Base-by-base conservation (phyloP, 306 rosid genomes). In the Ammopiptanthus mongolicus region DNA sequence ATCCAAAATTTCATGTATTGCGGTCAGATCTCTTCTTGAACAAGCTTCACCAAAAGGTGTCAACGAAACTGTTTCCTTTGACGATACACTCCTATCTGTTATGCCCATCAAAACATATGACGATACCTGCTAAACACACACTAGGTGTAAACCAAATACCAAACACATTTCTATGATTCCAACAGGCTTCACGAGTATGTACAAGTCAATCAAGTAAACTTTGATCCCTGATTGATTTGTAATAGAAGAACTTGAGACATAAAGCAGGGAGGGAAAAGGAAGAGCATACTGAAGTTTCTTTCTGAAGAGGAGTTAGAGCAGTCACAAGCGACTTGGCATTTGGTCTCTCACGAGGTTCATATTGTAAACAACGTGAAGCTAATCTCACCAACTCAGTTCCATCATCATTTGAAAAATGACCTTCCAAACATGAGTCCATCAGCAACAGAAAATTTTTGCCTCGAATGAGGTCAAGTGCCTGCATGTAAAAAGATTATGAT, bases 11-110 rank as follows among this genome's bases (percentile, higher is more conserved):
- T 96, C 98, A 78, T 89, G 97, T 69, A 96, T 86, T 37, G 97
- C 98, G 25, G 98, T 96, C 17, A 92, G 92, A 85, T 96, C 99
- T 81, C 90, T 75, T 87, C 97, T 88, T 18, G 89, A 92, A 86
- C 94, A 92, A 80, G 99, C 99, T 41, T 89, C 97, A 65, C 90
- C 99, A 34, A 96, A 83, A 78, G 98, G 90, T 46, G 98, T 90
- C 75, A 96, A 75, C 0, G 73, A 39, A 58, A 87, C 80, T n/a
- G 84, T 63, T 87, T 92, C 88, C 82, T 88, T 90, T 74, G 85
- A 65, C 53, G 87, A 69, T 48, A 31, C 77, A 73, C 79, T 83
- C 84, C 82, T 82, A 57, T 88, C 90, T 2, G 91, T 85, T 85
- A 96, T 83, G 31, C 97, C 97, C 93, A 96, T 74, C 73, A 92